Conservation (phyloP, 345 rosid species). For the Sapria himalayana region DNA sequence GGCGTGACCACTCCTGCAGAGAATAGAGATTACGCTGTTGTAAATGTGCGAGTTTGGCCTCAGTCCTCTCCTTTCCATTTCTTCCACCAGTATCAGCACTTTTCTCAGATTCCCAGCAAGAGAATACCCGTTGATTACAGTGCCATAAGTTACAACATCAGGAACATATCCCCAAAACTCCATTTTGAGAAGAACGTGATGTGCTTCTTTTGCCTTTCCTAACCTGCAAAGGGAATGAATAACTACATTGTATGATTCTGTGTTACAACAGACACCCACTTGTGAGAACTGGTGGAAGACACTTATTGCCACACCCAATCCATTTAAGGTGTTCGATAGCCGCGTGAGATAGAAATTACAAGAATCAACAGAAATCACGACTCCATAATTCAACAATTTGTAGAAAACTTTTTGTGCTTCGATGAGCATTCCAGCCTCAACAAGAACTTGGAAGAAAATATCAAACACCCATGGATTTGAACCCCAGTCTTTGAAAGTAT, state of each 20-base stretch:
- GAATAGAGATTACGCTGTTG: constrained; percentile 38
- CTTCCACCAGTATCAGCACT: constrained; percentile 37
- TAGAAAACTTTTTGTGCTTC: constrained; percentile 58
- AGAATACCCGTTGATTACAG: constrained; percentile 65
- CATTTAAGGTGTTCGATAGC: constrained; percentile 21
- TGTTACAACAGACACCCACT: constrained; percentile 56
- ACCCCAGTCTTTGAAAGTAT: constrained; percentile 86
- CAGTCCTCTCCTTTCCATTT: constrained; percentile 41
- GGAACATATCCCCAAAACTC: constrained; percentile 44
- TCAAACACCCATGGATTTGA: constrained; percentile 67
- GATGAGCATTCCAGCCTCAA: constrained; percentile 33
- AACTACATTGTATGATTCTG: constrained; percentile 47
- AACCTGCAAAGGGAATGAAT: constrained; percentile 36
- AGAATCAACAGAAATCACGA: constrained; percentile 62
- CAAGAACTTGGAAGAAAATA: constrained; percentile 63
- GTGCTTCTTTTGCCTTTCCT: constrained; percentile 54
- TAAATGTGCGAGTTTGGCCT: constrained; percentile 61
- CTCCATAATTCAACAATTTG: constrained; percentile 64
- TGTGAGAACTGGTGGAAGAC: constrained; percentile 35
- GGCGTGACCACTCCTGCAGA: constrained; percentile 32
- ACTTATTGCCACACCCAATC: constrained; percentile 14
- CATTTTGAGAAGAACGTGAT: constrained; percentile 45
- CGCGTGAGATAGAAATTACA: constrained; percentile 53
- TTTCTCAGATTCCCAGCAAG: constrained; percentile 23
- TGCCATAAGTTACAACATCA: constrained; percentile 77